Conservation (phyloP, 768 basidiomycete genomes). For the Termitomyces sp. region DNA sequence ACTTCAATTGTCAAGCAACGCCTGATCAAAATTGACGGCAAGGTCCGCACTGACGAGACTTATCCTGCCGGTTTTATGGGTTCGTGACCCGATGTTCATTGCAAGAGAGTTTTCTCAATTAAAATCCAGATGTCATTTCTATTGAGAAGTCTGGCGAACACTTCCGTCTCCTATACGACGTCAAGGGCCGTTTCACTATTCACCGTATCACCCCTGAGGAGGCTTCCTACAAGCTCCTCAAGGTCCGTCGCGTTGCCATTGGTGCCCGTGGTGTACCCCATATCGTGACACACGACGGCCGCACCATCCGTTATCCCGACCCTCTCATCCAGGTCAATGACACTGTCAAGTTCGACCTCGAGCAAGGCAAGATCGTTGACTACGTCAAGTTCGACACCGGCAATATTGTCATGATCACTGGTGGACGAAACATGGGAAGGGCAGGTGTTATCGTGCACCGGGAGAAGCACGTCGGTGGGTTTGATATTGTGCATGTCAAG, state of each 20-base stretch:
- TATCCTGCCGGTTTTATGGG: constrained; percentile 98
- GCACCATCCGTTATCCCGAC: constrained; percentile 99
- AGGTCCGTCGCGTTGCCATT: constrained; percentile 87
- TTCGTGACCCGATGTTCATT: constrained; percentile 29
- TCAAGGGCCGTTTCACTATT: constrained; percentile 99
- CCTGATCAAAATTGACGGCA: constrained; percentile 96
- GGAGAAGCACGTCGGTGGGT: constrained; percentile 97
- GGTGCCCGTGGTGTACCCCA: constrained; percentile 93
- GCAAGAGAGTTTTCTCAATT: not conserved
- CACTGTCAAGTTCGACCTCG: constrained; percentile 95
- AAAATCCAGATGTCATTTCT: constrained; percentile 76
- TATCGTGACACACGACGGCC: constrained; percentile 98
- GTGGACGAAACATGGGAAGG: constrained; percentile 99
- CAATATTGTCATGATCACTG: constrained; percentile 96
- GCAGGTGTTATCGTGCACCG: constrained; percentile 93
- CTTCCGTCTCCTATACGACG: constrained; percentile 98
- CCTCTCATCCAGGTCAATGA: constrained; percentile 94
- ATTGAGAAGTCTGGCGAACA: constrained; percentile 99
- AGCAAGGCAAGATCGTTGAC: constrained; percentile 89
- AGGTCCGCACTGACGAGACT: constrained; percentile 96
- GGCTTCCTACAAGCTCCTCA: constrained; percentile 93
- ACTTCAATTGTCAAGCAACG: constrained; percentile 93
- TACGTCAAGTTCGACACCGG: constrained; percentile 96
- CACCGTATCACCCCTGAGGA: constrained; percentile 99
- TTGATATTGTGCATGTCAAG: constrained; percentile 98